Base-by-base conservation (phyloP, 495 filamentous ascomycete genomes). In the Talaromyces wortmannii region DNA sequence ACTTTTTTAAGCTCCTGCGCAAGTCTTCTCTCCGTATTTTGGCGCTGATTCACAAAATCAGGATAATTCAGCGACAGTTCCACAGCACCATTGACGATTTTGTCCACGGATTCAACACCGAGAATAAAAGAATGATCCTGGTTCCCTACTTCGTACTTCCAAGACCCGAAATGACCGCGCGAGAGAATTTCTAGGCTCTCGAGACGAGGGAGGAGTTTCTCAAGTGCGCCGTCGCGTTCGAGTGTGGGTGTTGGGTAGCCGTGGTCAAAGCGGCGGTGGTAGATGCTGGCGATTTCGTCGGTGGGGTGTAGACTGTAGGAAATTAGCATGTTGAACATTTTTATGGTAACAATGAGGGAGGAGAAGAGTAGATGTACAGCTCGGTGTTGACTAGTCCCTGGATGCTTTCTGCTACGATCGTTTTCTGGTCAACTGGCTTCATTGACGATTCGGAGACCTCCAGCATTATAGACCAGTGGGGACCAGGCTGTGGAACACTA, bases 391-490 rank as follows among this genome's bases (percentile, higher is more conserved):
- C 77, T 47, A 97, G 88, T 66, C 94, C 94, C 75, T 92, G 87
- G 74, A 99, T 97, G 63, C 82, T 92, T 64, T 97, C 92, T 60
- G 76, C 77, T 58, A 99, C 78, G 57, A 99, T 73, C 64, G 83
- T 96, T 50, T 81, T 82, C 61, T 85, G 73, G 75, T 97, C 83
- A 30, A 97, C 89, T 10, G 90, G 88, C 82, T 99, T 99, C 87
- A 95, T 82, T 61, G 83, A 83, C 42, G 94, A 97, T 71, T 97
- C 91, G 45, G 95, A 97, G 53, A 97, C 88, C 75, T 99, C 94
- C 67, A 99, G 76, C 94, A 99, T 99, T 79, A 99, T 94, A 55
- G 92, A 97, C 94, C 94, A 99, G 84, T 99, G 97, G 7, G 94
- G 94, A 15, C 94, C 94, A 59, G 84, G 81, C 79, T 90, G 76